These are phyloP conservation scores for Catharanthus roseus DNA, from an alignment of 257 asterid species.

Conservation along the genomic window DNA sequence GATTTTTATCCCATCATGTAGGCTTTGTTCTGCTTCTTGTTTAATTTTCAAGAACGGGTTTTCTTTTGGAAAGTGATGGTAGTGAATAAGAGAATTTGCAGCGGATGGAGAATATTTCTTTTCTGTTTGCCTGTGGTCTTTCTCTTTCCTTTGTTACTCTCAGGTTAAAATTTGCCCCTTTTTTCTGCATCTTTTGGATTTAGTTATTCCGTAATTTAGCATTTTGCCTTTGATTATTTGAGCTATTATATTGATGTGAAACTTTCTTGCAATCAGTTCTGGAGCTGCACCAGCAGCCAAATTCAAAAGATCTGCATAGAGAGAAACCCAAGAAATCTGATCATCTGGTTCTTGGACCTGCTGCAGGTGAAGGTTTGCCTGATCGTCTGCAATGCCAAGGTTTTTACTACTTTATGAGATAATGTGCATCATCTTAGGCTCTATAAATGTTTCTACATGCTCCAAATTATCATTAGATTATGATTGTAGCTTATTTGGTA, in stretches of 20 bases:
- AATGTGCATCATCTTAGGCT: background rate
- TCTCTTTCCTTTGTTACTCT: constrained; percentile 42
- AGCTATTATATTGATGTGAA: background rate
- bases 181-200: background rate
- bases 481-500: too few species aligned
- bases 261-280: constrained; percentile 37
- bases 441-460: background rate
- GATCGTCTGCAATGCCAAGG: constrained; percentile 91
- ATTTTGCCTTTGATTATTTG: constrained; percentile 8
- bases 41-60: background rate
- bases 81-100: constrained; percentile 39
- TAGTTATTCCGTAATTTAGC: background rate
- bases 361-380: constrained; percentile 70
- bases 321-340: constrained; percentile 49
- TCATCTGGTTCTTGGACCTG: constrained; percentile 77
- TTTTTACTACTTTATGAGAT: constrained; percentile 11
- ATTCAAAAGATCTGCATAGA: constrained; percentile 26
- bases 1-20: background rate
- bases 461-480: background rate
- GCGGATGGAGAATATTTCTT: constrained; percentile 66
- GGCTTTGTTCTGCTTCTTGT: background rate
- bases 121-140: constrained; percentile 52
- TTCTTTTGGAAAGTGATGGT: background rate
- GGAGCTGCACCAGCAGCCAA: constrained; percentile 42
- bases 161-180: constrained; percentile 38